Base-by-base conservation (phyloP, 345 rosid species). In the Noccaea caerulescens region DNA sequence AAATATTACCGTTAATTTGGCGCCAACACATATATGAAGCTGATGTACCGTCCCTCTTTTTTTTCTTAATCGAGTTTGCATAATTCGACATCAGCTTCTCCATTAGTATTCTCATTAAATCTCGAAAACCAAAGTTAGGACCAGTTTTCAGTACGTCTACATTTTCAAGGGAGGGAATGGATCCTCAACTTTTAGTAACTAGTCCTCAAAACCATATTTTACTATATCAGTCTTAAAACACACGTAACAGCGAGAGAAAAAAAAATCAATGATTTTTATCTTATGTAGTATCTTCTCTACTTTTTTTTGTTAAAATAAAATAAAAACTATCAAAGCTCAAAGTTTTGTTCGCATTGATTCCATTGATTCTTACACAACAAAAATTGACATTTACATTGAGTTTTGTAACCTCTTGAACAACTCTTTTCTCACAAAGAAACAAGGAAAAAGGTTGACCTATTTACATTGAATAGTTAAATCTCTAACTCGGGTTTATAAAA, bases 401-500 rank as follows among this genome's bases (percentile, higher is more conserved):
- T 50, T 69, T 58, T 58, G 47, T 68, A 58, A 46, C 18, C 39
- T 23, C 49, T 27, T 53, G 8, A 58, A 69, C 58, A 69, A 59
- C 64, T 68, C 56, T 68, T 58, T 58, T 69, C 67, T 44, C 36
- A 32, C 57, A 68, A 43, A 32, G n/a, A 68, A 20, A 55, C 12
- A 39, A 36, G 27, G 16, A 14, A 58, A 45, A 52, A 36, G 32
- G 30, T 50, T 47, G 45, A 13, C 50, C 18, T 46, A 18, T 20
- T 18, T 57, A 57, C 45, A 69, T 16, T 11, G 25, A 56, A 69
- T 57, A 23, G 20, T 58, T 45, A n/a, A 36, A 45, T 58, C 58
- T 58, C 55, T 68, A 55, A 54, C 53, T 58, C 14, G 32, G 5
- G n/a, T 20, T 20, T 20, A 20, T 45, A 57, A 57, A 16, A 6